phyloP scores from a whole-genome alignment of 257 asterid species.

The Primulina eburnea region DNA sequence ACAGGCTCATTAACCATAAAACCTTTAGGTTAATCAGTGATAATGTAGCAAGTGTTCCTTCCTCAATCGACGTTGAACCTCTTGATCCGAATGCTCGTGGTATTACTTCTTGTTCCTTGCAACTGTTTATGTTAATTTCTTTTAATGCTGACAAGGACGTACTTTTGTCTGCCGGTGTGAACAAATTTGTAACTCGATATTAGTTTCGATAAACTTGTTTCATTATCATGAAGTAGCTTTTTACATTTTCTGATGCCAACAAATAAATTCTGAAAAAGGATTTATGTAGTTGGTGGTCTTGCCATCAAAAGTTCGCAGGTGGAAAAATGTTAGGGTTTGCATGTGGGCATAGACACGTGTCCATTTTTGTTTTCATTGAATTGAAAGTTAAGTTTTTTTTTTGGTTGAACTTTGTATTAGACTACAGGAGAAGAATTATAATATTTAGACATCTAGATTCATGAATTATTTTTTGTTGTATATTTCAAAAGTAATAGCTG shows the following conservation, averaged over 20 bases:
- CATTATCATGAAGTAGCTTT: slow-evolving; percentile 13
- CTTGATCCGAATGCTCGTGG: slow-evolving; percentile 83
- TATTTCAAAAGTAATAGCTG: background rate
- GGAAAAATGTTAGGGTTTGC: background rate
- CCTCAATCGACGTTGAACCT: slow-evolving; percentile 58
- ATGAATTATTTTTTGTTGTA: background rate
- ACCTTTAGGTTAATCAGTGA: slow-evolving; percentile 87
- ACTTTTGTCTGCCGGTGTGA: slow-evolving; percentile 19
- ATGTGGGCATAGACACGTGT: background rate
- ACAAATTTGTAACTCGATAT: slow-evolving; percentile 16
- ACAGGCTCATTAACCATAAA: slow-evolving; percentile 87
- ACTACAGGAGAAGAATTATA: background rate
- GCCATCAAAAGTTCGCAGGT: background rate
- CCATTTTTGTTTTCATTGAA: slow-evolving; percentile 2
- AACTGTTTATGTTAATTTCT: slow-evolving; percentile 20
- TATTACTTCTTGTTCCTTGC: slow-evolving; percentile 30
- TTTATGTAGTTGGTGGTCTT: too few species aligned
- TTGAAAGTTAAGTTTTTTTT: slow-evolving; percentile 10
- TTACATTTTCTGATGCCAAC: too few species aligned
- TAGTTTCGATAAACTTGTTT: slow-evolving; percentile 19
- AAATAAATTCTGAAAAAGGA: too few species aligned
- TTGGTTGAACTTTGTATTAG: background rate
- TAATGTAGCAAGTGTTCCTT: slow-evolving; percentile 52
- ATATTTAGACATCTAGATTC: background rate
- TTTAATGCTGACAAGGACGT: slow-evolving; percentile 18